Evolutionary conservation across 768 basidiomycete genomes (phyloP).

Genomic region (Phaffia tasmanica): DNA sequence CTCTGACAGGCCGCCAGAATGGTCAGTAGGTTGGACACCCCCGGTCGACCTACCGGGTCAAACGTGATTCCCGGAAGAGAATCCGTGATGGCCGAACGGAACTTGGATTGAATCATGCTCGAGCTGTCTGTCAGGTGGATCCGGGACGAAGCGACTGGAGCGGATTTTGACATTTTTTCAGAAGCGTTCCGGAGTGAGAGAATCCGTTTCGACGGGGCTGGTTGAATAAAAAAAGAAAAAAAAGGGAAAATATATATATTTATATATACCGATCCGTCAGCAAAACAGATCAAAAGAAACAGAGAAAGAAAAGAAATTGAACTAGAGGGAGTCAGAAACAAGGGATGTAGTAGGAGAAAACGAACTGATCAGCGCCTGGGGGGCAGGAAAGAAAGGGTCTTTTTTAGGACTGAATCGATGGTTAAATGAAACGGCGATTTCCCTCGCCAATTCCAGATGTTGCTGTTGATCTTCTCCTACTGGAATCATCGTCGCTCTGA

Average conservation of each 20-base stretch:
- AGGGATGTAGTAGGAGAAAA: slow-evolving; percentile 18
- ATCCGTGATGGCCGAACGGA: slow-evolving; percentile 76
- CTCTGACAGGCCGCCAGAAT: slow-evolving; percentile 61
- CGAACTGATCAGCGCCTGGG: slow-evolving; percentile 63
- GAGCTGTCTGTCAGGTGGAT: slow-evolving; percentile 72
- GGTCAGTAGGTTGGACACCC: slow-evolving; percentile 65
- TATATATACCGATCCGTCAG: background rate
- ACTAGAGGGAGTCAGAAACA: no score
- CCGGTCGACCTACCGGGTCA: slow-evolving; percentile 68
- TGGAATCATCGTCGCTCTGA: slow-evolving; percentile 79
- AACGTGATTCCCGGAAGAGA: slow-evolving; percentile 58
- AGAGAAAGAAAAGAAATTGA: background rate
- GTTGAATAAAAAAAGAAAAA: background rate
- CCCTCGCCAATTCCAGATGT: slow-evolving; percentile 78
- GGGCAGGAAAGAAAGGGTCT: slow-evolving; percentile 55
- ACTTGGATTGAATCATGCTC: slow-evolving; percentile 53
- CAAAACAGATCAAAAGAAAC: background rate
- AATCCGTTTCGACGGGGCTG: slow-evolving; percentile 69
- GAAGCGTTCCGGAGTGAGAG: slow-evolving; percentile 74
- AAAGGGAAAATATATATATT: no score
- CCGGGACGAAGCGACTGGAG: slow-evolving; percentile 62
- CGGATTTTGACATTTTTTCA: slow-evolving; percentile 93
- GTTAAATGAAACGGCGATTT: slow-evolving; percentile 75
- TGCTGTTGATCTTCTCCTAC: slow-evolving; percentile 95
- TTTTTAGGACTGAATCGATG: slow-evolving; percentile 46